These are phyloP conservation scores for Prunus dulcis DNA, from an alignment of 306 rosid species.

Conservation along the genomic window DNA sequence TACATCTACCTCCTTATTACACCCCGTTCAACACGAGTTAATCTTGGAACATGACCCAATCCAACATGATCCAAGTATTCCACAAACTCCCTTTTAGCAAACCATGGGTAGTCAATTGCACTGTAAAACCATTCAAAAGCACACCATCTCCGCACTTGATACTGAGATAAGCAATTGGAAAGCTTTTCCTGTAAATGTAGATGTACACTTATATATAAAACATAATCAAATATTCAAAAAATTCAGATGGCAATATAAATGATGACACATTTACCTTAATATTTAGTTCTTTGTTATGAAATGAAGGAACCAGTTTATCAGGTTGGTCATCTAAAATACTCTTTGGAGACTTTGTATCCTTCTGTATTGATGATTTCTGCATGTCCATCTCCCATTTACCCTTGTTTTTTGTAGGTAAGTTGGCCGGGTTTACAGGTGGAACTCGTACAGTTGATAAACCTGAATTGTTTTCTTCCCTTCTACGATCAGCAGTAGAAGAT, in stretches of 20 bases:
- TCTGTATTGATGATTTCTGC: constrained; percentile 39
- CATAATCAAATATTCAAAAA: neutral
- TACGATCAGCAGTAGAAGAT: constrained; percentile 40
- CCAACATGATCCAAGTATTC: constrained; percentile 96
- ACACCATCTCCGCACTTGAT: constrained; percentile 76
- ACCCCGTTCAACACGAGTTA: constrained; percentile 95
- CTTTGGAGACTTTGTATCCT: constrained; percentile 36
- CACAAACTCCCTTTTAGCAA: constrained; percentile 82
- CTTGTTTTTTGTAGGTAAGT: constrained; percentile 43
- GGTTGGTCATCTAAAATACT: constrained; percentile 34
- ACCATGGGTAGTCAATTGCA: constrained; percentile 96
- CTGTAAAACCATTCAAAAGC: constrained; percentile 94
- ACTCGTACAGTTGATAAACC: constrained; percentile 37
- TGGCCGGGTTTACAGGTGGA: constrained; percentile 42
- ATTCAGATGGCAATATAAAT: constrained; percentile 16
- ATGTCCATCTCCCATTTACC: constrained; percentile 56
- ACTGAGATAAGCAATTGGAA: constrained; percentile 44
- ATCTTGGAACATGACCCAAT: constrained; percentile 87
- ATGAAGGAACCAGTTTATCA: constrained; percentile 27
- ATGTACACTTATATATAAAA: too few relatives aligned
- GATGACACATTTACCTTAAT: constrained; percentile 51
- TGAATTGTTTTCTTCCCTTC: constrained; percentile 46
- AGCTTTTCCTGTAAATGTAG: too few relatives aligned
- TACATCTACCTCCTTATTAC: constrained; percentile 77
- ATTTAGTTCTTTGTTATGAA: constrained; percentile 26